Evolutionary conservation across 257 asterid genomes (phyloP), one percentile per base, ranked within the genome.

Genomic region (Solanum okadae): DNA sequence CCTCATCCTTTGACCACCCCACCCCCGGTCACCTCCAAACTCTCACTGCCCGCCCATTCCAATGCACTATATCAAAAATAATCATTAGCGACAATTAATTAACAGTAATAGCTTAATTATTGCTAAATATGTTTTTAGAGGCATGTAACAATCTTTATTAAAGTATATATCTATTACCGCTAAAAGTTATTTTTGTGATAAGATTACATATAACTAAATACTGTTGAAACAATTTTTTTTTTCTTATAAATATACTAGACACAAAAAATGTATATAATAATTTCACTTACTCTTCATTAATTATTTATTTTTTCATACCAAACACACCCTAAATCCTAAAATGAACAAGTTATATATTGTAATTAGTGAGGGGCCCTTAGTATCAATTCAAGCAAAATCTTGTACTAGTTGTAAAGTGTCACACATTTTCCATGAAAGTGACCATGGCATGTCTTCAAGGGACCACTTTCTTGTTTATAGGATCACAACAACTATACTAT

Each of bases 391-490:
- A 85, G 92, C 89, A 88, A 92, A 91, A 91, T 92, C 91, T 90
- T 89, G 92, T 90, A 89, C 91, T 87, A 88, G 86, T 91, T 86
- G 87, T 88, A 90, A 87, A 92, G 92, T 88, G 90, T 87, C 91
- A 84, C 86, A 82, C 88, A 90, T 91, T 90, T 91, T 90, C 94
- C 88, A 90, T 90, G 94, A 95, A 75, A 91, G 83, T 89, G 94
- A 93, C 96, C 22, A 40, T 52, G 89, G 91, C 90, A 85, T 85
- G 79, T 46, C 75, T 35, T 42, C 67, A 83, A 85, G 94, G 93
- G 92, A 87, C 94, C 94, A 87, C 91, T 68, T 68, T 90, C 85
- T 89, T 37, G 86, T 88, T 89, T 85, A 72, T 90, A 90, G 90
- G 75, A 22, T 37, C 14, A 23, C 27, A 38, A 76, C n/a, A 87